These are phyloP conservation scores for Salix udensis DNA, from an alignment of 345 rosid genomes.

Conservation along the genomic window DNA sequence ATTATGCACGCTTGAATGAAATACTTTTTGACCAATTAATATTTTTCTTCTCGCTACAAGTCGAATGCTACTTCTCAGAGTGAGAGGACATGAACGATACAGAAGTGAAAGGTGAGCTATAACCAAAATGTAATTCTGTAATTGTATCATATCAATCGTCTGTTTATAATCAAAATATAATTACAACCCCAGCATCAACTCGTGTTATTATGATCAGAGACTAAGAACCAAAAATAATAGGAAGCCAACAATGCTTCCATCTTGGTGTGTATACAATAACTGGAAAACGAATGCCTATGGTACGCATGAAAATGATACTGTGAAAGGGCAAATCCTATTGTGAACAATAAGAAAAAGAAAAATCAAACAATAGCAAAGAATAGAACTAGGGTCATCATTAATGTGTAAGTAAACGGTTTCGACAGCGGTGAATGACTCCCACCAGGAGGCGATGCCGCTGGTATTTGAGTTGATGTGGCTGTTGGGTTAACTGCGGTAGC, in stretches of 20 bases:
- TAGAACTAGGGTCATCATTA: constrained; percentile 23
- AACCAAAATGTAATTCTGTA: not conserved
- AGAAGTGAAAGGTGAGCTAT: not conserved
- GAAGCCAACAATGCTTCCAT: constrained; percentile 21
- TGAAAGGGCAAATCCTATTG: not conserved
- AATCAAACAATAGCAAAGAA: constrained; percentile 33
- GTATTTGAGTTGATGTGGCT: constrained; percentile 39
- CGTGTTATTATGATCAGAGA: not conserved
- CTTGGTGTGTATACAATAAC: not conserved
- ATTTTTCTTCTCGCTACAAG: too few relatives aligned
- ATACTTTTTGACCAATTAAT: too few relatives aligned
- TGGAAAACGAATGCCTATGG: constrained; percentile 21
- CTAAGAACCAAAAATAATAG: not conserved
- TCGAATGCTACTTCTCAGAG: too few relatives aligned
- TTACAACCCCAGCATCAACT: constrained; percentile 18
- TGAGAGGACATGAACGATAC: too few relatives aligned
- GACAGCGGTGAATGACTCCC: constrained; percentile 17
- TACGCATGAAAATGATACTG: not conserved
- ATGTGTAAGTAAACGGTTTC: constrained; percentile 4
- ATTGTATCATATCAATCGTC: not conserved
- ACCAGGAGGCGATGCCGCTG: constrained; percentile 27
- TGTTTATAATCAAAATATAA: not conserved
- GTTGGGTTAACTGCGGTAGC: constrained; percentile 55
- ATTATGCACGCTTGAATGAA: too few relatives aligned
- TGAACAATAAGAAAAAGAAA: not conserved